These are phyloP conservation scores for Multifurca ochricompacta DNA, from an alignment of 768 basidiomycete species.

Conservation along the genomic window DNA sequence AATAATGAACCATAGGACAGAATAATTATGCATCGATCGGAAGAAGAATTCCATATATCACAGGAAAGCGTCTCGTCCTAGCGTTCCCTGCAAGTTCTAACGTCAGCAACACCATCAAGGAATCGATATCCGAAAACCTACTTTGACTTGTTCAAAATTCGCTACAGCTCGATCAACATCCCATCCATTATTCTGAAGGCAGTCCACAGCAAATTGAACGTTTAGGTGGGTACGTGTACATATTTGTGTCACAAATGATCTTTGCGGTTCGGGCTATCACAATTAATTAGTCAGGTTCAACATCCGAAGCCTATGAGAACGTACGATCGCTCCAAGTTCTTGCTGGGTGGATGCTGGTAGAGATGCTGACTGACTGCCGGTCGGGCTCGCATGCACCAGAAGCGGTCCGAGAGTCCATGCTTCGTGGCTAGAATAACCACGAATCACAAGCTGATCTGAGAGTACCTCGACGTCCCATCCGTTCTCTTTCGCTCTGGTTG, in stretches of 20 bases:
- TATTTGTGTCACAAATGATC: slow-evolving; percentile 60
- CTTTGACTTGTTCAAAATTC: slow-evolving; percentile 88
- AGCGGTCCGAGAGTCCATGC: slow-evolving; percentile 75
- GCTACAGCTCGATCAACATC: slow-evolving; percentile 67
- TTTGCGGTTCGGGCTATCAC: slow-evolving; percentile 60
- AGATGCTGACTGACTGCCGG: slow-evolving; percentile 24
- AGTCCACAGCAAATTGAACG: slow-evolving; percentile 72
- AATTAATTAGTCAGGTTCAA: slow-evolving; percentile 16
- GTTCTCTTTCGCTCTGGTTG: slow-evolving; percentile 56
- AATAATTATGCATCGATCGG: not conserved
- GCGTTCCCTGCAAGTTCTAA: slow-evolving; percentile 19
- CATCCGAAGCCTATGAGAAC: slow-evolving; percentile 26
- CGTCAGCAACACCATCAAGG: slow-evolving; percentile 27
- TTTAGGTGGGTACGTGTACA: slow-evolving; percentile 73
- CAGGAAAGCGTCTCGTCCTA: slow-evolving; percentile 25
- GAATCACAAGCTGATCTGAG: slow-evolving; percentile 80
- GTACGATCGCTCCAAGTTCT: slow-evolving; percentile 49
- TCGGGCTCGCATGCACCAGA: slow-evolving; percentile 51
- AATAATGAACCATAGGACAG: not conserved
- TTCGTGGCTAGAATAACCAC: slow-evolving; percentile 74
- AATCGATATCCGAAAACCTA: slow-evolving; percentile 50
- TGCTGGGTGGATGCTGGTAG: slow-evolving; percentile 37
- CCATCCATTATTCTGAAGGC: slow-evolving; percentile 81
- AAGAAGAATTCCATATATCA: slow-evolving; percentile 4
- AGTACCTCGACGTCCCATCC: slow-evolving; percentile 90